phyloP scores from a whole-genome alignment of 1,284 basidiomycete species.

The Inonotus obliquus region DNA sequence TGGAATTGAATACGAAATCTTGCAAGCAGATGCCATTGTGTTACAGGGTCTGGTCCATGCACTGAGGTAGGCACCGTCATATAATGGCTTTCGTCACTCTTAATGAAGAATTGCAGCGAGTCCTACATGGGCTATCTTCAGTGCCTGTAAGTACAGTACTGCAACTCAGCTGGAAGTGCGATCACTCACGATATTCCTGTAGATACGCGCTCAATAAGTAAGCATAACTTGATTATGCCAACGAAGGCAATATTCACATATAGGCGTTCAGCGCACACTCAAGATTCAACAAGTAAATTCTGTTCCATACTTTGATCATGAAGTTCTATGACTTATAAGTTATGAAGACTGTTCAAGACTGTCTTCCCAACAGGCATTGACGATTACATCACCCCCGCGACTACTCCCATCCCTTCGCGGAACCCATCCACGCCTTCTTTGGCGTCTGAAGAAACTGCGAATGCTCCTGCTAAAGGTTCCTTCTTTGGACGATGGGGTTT shows the following conservation, averaged over 20 bases:
- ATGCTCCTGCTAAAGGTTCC: conserved; percentile 31
- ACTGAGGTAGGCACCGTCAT: conserved; percentile 43
- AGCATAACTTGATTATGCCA: conserved; percentile 22
- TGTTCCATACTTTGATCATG: neutral
- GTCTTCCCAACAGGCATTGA: conserved; percentile 68
- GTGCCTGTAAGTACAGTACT: conserved; percentile 49
- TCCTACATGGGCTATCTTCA: conserved; percentile 75
- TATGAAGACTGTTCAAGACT: conserved; percentile 58
- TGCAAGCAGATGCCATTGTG: conserved; percentile 66
- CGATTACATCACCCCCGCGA: conserved; percentile 42
- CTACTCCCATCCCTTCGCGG: conserved; percentile 41
- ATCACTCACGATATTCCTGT: conserved; percentile 3
- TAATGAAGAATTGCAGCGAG: conserved; percentile 41
- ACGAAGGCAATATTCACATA: conserved; percentile 15
- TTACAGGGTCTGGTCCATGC: conserved; percentile 65
- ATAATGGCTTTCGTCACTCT: neutral
- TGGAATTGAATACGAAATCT: conserved; percentile 68
- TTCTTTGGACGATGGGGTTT: conserved; percentile 38
- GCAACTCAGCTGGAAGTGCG: neutral
- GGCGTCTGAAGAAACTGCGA: conserved; percentile 21
- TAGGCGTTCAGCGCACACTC: conserved; percentile 54
- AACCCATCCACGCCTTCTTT: conserved; percentile 30
- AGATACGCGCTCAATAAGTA: conserved; percentile 61
- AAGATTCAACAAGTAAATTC: conserved; percentile 60
- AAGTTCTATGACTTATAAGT: neutral